These are phyloP conservation scores for Cornus controversa DNA, from an alignment of 148 eudicot species.

Conservation along the genomic window DNA sequence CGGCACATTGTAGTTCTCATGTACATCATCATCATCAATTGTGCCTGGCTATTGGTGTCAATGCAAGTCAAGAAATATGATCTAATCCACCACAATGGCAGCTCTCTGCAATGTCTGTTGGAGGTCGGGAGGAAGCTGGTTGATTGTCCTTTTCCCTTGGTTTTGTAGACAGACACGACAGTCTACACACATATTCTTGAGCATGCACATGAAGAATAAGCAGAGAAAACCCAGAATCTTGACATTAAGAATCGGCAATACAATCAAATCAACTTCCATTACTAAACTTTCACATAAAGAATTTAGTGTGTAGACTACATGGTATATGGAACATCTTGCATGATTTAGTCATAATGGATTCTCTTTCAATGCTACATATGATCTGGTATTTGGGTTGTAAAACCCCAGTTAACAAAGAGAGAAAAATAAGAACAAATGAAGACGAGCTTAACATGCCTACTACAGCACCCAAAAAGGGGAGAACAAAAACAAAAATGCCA, in stretches of 20 bases:
- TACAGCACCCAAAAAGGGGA: background rate
- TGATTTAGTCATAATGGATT: background rate
- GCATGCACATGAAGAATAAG: no score
- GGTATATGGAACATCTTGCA: background rate
- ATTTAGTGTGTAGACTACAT: background rate
- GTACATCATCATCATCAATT: no score
- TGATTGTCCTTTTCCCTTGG: no score
- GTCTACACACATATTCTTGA: no score
- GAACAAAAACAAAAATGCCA: background rate
- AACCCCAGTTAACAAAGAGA: background rate
- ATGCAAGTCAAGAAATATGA: no score
- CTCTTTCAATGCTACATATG: background rate
- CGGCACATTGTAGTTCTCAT: no score
- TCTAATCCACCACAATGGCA: no score
- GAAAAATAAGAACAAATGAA: background rate
- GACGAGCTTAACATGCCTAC: background rate
- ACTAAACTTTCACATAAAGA: background rate
- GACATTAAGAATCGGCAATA: background rate
- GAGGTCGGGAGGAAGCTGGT: no score
- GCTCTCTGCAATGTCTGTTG: no score
- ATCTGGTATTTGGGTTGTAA: background rate
- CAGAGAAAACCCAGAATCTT: no score
- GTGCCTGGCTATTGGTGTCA: no score
- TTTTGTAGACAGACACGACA: no score
- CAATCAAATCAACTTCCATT: background rate